Base-by-base conservation (phyloP, 2,329 filamentous ascomycete genomes). In the Calonectria hongkongensis region DNA sequence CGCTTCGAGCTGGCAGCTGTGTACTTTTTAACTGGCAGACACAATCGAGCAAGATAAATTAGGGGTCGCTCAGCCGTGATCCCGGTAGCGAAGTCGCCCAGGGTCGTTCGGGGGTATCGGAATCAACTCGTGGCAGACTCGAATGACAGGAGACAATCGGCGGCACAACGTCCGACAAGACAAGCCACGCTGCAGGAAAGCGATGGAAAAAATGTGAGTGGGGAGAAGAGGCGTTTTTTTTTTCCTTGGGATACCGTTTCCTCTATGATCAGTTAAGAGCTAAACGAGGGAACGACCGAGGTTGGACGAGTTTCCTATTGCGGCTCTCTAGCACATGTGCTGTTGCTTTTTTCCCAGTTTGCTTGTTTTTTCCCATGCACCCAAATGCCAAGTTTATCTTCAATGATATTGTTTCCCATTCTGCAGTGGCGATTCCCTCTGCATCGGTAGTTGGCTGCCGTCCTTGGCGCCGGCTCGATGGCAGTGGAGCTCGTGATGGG, bases 101-200 rank as follows among this genome's bases (percentile, higher is more conserved):
- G 18, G 8, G 51, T 18, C 21, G 33, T 36, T 36, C 54, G 54
- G 54, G 54, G 39, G 25, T n/a, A 21, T 58, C 54, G 28, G 54
- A 13, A 21, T 15, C n/a, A 25, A 25, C 18, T 10, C 18, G n/a
- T 21, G 43, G 43, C 43, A 25, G 43, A 21, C 21, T n/a, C 6
- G n/a, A n/a, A 47, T 47, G 43, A 47, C 43, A 47, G 43, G 33
- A 15, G 21, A 21, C 7, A 16, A 21, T 33, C 39, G n/a, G 54
- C 12, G 39, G 12, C n/a, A 39, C 16, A 39, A 39, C 30, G 51
- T 56, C 51, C 2, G 30, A 41, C 54, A 58, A 58, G 54, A 41
- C 54, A 58, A 58, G 54, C 54, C 54, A 58, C 54, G n/a, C 36
- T 58, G 54, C 54, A 58, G 54, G 54, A 58, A 25, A 58, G 54